phyloP scores from a whole-genome alignment of 441 rosid genomes.

The Erodium trifolium region DNA sequence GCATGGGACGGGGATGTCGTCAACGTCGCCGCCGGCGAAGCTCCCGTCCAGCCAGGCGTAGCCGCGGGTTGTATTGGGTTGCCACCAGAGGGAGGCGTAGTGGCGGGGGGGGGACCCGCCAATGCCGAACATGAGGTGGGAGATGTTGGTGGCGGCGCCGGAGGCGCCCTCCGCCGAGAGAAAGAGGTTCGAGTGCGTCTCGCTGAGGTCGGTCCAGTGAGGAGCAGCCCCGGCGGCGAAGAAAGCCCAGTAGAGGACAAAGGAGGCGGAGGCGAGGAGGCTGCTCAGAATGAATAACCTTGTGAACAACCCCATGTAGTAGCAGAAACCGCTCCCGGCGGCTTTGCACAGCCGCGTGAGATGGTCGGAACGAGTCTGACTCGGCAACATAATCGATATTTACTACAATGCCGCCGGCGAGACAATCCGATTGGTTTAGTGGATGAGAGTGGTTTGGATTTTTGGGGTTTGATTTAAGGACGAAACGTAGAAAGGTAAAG shows the following conservation, averaged over 20 bases:
- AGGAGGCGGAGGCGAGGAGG: conserved; percentile 40
- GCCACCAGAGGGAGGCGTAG: conserved; percentile 61
- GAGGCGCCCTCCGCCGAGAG: conserved; percentile 9
- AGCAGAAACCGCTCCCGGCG: not conserved
- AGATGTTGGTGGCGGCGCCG: conserved; percentile 39
- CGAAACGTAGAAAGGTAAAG: no score
- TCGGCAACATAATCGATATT: no score
- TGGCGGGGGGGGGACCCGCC: conserved; percentile 52
- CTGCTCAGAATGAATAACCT: conserved; percentile 24
- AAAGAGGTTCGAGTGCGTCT: conserved; percentile 10
- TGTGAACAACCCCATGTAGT: not conserved
- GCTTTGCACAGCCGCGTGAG: not conserved
- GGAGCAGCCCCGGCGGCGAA: conserved; percentile 21
- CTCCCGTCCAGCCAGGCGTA: conserved; percentile 54
- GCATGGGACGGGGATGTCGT: conserved; percentile 22
- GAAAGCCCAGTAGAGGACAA: conserved; percentile 39
- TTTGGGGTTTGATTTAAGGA: no score
- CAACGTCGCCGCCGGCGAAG: not conserved
- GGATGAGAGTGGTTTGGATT: no score
- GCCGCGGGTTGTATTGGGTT: conserved; percentile 39
- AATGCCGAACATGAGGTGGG: conserved; percentile 58
- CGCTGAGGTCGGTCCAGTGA: conserved; percentile 17
- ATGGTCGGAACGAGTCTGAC: not conserved
- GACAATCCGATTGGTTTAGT: no score
- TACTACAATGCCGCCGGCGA: no score